Conservation (phyloP, 2,329 filamentous ascomycete genomes). For the Colletotrichum coccodes region DNA sequence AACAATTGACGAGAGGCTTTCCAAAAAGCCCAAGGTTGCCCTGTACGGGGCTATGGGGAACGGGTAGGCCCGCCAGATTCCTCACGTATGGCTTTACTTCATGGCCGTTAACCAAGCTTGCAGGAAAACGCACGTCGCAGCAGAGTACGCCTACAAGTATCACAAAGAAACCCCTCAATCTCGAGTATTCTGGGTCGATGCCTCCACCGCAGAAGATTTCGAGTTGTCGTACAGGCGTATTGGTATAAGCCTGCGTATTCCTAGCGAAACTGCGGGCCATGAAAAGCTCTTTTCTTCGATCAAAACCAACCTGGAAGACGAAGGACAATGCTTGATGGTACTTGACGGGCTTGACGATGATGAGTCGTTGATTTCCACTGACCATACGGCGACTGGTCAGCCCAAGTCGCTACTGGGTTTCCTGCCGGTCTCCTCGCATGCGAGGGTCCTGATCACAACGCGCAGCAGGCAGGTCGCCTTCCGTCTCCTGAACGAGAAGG, state of each 20-base stretch:
- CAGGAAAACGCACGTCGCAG: not conserved
- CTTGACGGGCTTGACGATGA: not conserved
- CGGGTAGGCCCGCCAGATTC: no score
- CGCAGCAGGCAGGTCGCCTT: no score
- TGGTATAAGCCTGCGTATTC: not conserved
- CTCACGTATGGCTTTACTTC: no score
- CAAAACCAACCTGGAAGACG: not conserved
- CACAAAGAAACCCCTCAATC: not conserved
- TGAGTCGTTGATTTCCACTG: not conserved
- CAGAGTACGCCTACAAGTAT: not conserved
- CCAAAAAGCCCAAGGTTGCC: no score
- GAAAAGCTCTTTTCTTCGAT: not conserved
- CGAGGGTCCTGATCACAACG: no score
- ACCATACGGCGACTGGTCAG: not conserved
- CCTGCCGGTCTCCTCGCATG: not conserved
- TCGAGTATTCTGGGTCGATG: not conserved
- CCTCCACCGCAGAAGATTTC: not conserved
- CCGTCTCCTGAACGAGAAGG: no score
- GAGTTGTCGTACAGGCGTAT: not conserved
- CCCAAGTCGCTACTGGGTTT: not conserved
- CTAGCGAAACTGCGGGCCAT: not conserved
- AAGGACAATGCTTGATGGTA: not conserved
- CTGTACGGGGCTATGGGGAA: no score
- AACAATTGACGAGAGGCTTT: no score
- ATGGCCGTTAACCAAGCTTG: no score